phyloP scores from a whole-genome alignment of 805 yeast species.

The Starmerella scarabaei region DNA sequence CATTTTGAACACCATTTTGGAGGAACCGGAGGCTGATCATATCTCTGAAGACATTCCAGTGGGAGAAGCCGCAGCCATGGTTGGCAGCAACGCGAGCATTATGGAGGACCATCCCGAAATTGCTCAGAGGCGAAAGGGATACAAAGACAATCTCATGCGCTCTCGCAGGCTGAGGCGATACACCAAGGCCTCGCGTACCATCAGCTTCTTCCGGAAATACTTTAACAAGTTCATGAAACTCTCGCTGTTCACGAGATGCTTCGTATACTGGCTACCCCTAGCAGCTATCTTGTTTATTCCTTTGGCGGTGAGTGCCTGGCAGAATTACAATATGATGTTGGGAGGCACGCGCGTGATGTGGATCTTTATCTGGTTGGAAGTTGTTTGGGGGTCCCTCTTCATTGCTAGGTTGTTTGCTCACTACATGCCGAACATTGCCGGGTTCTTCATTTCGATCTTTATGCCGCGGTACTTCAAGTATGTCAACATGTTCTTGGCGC shows the following conservation, averaged over 20 bases:
- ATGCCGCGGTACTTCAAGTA: constrained; percentile 25
- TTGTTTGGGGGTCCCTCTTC: constrained; percentile 30
- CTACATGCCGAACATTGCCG: constrained; percentile 25
- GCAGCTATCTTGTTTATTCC: constrained; percentile 30
- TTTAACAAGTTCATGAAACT: constrained; percentile 14
- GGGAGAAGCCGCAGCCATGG: constrained; percentile 18
- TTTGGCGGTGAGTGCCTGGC: constrained; percentile 30
- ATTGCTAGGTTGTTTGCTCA: constrained; percentile 27
- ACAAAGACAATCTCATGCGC: constrained; percentile 18
- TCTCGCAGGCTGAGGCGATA: constrained; percentile 16
- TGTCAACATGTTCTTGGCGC: constrained; percentile 26
- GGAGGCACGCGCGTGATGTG: constrained; percentile 29
- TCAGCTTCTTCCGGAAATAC: constrained; percentile 13
- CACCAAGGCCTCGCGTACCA: constrained; percentile 11
- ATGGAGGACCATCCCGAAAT: background rate
- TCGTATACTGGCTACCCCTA: constrained; percentile 30
- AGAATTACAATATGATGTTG: constrained; percentile 21
- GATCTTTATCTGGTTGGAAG: constrained; percentile 32
- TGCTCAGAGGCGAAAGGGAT: constrained; percentile 13
- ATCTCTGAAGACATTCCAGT: constrained; percentile 14
- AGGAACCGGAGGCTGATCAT: constrained; percentile 17
- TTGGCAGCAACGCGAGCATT: background rate
- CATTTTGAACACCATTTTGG: constrained; percentile 18
- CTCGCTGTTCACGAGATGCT: constrained; percentile 25
- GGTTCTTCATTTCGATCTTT: constrained; percentile 24